phyloP scores from a whole-genome alignment of 1,139 yeast genomes.

The Diutina scorzettiae region DNA sequence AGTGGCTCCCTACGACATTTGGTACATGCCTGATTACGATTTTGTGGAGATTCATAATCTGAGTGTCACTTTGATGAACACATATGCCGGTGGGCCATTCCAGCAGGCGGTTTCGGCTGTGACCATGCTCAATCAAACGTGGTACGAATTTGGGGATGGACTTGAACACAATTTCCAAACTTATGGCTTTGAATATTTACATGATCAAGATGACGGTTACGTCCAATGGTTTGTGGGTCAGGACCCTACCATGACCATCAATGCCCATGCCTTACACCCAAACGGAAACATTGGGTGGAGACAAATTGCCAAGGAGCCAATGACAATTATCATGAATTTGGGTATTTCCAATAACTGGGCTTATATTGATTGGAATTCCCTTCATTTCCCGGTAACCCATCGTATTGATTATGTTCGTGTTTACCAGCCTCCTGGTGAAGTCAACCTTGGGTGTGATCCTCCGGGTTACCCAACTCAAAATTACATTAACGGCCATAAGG shows the following conservation, averaged over 20 bases:
- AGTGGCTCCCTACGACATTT: slow-evolving; percentile 75
- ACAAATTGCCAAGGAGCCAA: slow-evolving; percentile 17
- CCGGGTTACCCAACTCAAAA: slow-evolving; percentile 58
- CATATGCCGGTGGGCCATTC: slow-evolving; percentile 73
- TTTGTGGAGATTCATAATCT: slow-evolving; percentile 52
- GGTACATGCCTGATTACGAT: slow-evolving; percentile 76
- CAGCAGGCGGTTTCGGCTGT: slow-evolving; percentile 78
- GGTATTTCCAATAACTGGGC: slow-evolving; percentile 80
- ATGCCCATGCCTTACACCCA: slow-evolving; percentile 57
- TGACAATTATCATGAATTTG: slow-evolving; percentile 39
- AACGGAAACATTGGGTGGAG: slow-evolving; percentile 28
- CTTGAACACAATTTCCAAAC: slow-evolving; percentile 14
- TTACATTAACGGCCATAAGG: slow-evolving; percentile 52
- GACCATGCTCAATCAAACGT: slow-evolving; percentile 45
- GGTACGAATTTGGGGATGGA: slow-evolving; percentile 16
- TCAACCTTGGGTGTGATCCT: slow-evolving; percentile 65
- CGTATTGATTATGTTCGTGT: slow-evolving; percentile 66
- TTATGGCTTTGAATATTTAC: slow-evolving; percentile 45
- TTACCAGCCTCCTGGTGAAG: slow-evolving; percentile 52
- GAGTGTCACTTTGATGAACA: slow-evolving; percentile 56
- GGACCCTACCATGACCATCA: slow-evolving; percentile 50
- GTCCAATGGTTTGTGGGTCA: slow-evolving; percentile 75
- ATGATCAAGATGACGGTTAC: slow-evolving; percentile 58
- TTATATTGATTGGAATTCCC: slow-evolving; percentile 63
- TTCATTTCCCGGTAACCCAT: slow-evolving; percentile 57